phyloP scores from a whole-genome alignment of 2,329 filamentous ascomycete species.

The Exophiala calicioides region DNA sequence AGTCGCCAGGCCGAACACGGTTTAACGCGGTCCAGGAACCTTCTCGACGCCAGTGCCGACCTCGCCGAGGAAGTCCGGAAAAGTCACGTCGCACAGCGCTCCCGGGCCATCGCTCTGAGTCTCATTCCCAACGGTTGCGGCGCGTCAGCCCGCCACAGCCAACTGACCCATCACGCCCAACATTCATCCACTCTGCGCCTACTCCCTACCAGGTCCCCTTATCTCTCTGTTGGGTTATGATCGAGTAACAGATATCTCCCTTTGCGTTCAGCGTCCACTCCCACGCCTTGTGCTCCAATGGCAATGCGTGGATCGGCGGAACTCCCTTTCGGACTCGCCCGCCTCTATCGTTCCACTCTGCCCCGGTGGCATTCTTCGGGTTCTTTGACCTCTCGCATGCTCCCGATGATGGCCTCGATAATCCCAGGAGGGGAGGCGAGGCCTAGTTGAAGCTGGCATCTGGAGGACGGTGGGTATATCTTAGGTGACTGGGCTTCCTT shows the following conservation, averaged over 20 bases:
- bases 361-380: conserved; percentile 6
- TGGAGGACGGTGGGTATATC: conserved; percentile 10
- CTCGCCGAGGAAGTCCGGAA: conserved; percentile 11
- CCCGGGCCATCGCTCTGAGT: conserved; percentile 3
- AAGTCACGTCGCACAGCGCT: conserved; percentile 1
- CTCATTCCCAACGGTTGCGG: conserved; percentile 24
- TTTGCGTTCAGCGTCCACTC: conserved; percentile 1
- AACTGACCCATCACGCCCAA: conserved; percentile 3
- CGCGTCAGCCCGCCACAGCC: conserved; percentile 4
- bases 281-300: conserved; percentile 14
- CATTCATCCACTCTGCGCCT: conserved; percentile 4
- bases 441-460: conserved; percentile 5
- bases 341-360: conserved; percentile 15
- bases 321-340: conserved; percentile 20
- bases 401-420: conserved; percentile 4
- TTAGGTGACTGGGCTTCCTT: conserved; percentile 11
- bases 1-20: conserved; percentile 16
- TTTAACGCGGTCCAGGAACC: conserved; percentile 16
- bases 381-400: conserved; percentile 4
- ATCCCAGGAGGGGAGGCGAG: conserved; percentile 7
- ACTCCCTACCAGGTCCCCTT: conserved; percentile 10
- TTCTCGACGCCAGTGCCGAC: conserved; percentile 14
- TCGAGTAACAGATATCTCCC: conserved; percentile 29
- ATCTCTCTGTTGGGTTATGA: conserved; percentile 30
- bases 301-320: not conserved